phyloP scores from a whole-genome alignment of 768 basidiomycete species.

The Inosperma sp. region DNA sequence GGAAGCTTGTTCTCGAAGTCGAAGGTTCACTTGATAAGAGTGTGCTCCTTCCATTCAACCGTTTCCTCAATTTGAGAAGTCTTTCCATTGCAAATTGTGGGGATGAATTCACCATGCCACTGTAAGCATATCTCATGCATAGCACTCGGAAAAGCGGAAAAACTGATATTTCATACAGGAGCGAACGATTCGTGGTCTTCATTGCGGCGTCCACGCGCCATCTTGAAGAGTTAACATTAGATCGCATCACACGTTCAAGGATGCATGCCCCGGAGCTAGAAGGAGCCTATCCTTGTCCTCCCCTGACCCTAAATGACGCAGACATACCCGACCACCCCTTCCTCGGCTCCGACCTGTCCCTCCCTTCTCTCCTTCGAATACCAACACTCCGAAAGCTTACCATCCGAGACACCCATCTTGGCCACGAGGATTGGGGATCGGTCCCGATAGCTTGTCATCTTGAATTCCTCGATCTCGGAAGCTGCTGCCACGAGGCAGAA shows the following conservation, averaged over 20 bases:
- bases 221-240: constrained; percentile 53
- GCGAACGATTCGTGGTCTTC: constrained; percentile 65
- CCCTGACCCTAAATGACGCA: constrained; percentile 56
- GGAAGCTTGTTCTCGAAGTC: constrained; percentile 44
- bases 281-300: constrained; percentile 51
- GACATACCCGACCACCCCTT: constrained; percentile 53
- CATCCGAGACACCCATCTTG: constrained; percentile 69
- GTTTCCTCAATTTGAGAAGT: constrained; percentile 38
- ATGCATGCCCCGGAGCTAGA: constrained; percentile 59
- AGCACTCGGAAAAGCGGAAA: constrained; percentile 8
- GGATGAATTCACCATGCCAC: constrained; percentile 37
- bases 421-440: constrained; percentile 53
- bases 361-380: constrained; percentile 63
- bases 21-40: constrained; percentile 46
- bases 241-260: constrained; percentile 61
- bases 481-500: constrained; percentile 50
- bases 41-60: constrained; percentile 46
- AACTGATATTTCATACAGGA: constrained; percentile 34
- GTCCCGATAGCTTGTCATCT: constrained; percentile 49
- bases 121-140: constrained; percentile 38
- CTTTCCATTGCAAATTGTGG: constrained; percentile 47
- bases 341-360: constrained; percentile 52
- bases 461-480: constrained; percentile 53
- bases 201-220: constrained; percentile 57
- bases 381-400: constrained; percentile 56